Base-by-base conservation (phyloP, 2,329 filamentous ascomycete species). In the Elsinoe batatas region DNA sequence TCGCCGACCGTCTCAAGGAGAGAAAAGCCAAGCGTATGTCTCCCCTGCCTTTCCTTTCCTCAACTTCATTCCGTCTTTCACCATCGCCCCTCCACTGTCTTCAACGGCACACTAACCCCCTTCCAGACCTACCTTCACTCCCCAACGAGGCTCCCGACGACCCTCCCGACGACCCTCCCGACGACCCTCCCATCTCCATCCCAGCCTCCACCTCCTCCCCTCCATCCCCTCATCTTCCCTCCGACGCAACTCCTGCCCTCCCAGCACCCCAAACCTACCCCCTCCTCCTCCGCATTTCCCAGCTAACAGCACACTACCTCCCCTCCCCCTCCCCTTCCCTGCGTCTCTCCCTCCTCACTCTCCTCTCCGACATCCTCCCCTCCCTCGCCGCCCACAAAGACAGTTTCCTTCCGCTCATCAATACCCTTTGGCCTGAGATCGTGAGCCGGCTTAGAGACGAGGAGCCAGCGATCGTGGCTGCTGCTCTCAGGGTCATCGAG, bases 351-450 rank as follows among this genome's bases (percentile, higher is more conserved):
- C 78, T 98, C 3, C 80, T 98, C 8, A 79, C 82, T 13, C 81
- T 97, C 5, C 79, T 97, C 11, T 74, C 79, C 22, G 88, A 83
- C 0, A 84, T 89, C 2, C 79, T 85, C 3, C 80, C 84, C 0
- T 78, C 87, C 0, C 79, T 98, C 2, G 80, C 85, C 0, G 76
- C 76, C 3, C 83, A 96, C 61, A 87, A 95, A 66, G 83, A 91
- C 59, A 81, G 83, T 0, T 96, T 95, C 67, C 72, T 98, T 1
- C 93, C 93, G 0, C 77, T 97, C 0, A 83, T 97, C 62, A 93
- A 97, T 69, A 84, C 86, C 2, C 75, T 97, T 6, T 98, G 91
- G 91, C 90, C 91, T 0, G 85, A 94, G 5, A 73, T 95, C 4
- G 73, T 85, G 1, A 75, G 77, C n/a, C 77, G 83, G 20, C 73